Evolutionary conservation across 257 asterid genomes (phyloP).

Genomic region (Nicotiana sylvestris): DNA sequence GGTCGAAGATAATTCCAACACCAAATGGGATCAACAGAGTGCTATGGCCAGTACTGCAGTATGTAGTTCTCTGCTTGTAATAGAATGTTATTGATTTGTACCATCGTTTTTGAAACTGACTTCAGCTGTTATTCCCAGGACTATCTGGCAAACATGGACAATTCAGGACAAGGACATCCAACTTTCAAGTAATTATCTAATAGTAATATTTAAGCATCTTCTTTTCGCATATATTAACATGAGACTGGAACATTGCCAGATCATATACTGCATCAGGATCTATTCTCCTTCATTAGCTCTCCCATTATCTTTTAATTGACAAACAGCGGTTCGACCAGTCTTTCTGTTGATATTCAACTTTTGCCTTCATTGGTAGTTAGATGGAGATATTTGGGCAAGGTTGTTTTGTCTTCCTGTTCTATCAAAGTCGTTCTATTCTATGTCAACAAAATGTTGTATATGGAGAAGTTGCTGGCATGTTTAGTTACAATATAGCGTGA

Average conservation of each 20-base stretch:
- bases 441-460: neutral
- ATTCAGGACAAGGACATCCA: conserved; percentile 41
- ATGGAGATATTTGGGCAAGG: neutral
- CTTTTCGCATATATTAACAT: neutral
- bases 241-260: neutral
- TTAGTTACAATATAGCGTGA: neutral
- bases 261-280: neutral
- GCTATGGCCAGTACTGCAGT: conserved; percentile 79
- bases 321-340: neutral
- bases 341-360: neutral
- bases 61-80: conserved; percentile 29
- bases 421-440: neutral
- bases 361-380: neutral
- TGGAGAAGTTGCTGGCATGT: neutral
- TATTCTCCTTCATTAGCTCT: neutral
- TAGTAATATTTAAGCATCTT: conserved; percentile 1
- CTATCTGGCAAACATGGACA: conserved; percentile 63
- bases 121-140: conserved; percentile 47
- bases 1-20: conserved; percentile 52
- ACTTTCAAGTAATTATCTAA: conserved; percentile 53
- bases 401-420: neutral
- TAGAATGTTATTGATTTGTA: conserved; percentile 8
- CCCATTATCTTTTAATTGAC: neutral
- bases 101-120: neutral
- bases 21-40: conserved; percentile 77